These are phyloP conservation scores for Vaucheria bursata DNA, from an alignment of 352 stramenopile species.

Conservation along the genomic window DNA sequence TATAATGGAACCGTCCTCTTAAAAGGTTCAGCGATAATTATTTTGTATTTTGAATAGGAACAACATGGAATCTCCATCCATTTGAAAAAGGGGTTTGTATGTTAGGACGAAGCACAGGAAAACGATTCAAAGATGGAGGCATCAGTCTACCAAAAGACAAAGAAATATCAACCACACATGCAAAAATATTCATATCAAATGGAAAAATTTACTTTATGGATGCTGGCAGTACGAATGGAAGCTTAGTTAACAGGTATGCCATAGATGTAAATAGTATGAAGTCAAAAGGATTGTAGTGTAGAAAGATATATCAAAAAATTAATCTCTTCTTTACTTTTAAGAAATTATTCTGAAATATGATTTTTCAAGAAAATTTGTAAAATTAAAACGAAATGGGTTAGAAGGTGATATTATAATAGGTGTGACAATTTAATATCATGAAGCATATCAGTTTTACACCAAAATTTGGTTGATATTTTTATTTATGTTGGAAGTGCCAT, in stretches of 20 bases:
- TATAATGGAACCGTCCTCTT: too few species aligned
- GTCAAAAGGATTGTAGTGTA: background rate
- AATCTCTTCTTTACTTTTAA: too few species aligned
- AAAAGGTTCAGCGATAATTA: too few species aligned
- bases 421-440: too few species aligned
- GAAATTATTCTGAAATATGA: too few species aligned
- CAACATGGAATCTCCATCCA: background rate
- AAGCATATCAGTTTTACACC: too few species aligned
- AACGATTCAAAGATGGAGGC: constrained; percentile 24
- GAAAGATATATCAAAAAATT: background rate
- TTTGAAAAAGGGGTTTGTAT: constrained; percentile 19
- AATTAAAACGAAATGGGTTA: too few species aligned
- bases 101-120: constrained; percentile 27
- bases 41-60: too few species aligned
- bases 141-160: constrained; percentile 21
- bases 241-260: constrained; percentile 6
- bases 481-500: too few species aligned
- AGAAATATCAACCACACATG: constrained; percentile 35
- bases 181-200: constrained; percentile 7
- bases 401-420: too few species aligned
- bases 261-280: background rate
- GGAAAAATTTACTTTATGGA: constrained; percentile 19
- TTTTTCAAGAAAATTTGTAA: too few species aligned
- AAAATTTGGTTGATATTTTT: too few species aligned
- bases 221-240: constrained; percentile 23